A percentile compares a stretch with the other conserved stretches of the same genome.
phyloP scores from a whole-genome alignment of 176 grass and related monocot genomes.

The Lolium perenne region DNA sequence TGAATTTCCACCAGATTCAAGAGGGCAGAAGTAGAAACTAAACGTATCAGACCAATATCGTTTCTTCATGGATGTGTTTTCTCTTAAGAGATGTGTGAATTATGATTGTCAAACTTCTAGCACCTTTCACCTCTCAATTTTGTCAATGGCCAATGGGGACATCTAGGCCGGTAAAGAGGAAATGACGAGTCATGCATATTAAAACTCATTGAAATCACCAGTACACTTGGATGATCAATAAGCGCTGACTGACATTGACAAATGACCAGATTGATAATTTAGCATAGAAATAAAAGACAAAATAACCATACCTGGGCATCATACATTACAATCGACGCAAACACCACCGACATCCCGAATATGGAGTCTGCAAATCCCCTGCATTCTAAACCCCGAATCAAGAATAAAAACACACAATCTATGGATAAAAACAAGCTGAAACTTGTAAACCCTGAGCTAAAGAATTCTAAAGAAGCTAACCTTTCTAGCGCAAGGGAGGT shows the following conservation, averaged over 20 bases:
- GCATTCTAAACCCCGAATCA: conserved; percentile 55
- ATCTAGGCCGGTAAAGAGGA: neutral
- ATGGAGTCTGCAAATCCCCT: conserved; percentile 91
- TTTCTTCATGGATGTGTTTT: neutral
- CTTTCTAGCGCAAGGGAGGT: conserved; percentile 86
- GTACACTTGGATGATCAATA: neutral
- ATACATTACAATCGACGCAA: conserved; percentile 91
- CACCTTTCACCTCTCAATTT: neutral
- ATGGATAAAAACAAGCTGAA: neutral
- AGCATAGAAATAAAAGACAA: neutral
- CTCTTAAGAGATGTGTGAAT: neutral
- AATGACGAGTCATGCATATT: neutral
- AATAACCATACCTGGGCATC: conserved; percentile 76
- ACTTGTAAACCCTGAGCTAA: neutral
- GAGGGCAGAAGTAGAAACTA: neutral
- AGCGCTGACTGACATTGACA: neutral
- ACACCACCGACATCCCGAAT: conserved; percentile 89
- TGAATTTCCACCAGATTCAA: conserved; percentile 2
- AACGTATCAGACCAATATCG: neutral
- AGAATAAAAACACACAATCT: conserved; percentile 29
- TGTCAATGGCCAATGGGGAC: neutral
- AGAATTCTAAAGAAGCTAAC: conserved; percentile 46
- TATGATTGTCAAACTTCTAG: neutral
- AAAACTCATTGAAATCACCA: neutral
- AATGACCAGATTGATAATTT: neutral